Base-by-base conservation (phyloP, 2,329 filamentous ascomycete species). In the Exophiala mesophila region DNA sequence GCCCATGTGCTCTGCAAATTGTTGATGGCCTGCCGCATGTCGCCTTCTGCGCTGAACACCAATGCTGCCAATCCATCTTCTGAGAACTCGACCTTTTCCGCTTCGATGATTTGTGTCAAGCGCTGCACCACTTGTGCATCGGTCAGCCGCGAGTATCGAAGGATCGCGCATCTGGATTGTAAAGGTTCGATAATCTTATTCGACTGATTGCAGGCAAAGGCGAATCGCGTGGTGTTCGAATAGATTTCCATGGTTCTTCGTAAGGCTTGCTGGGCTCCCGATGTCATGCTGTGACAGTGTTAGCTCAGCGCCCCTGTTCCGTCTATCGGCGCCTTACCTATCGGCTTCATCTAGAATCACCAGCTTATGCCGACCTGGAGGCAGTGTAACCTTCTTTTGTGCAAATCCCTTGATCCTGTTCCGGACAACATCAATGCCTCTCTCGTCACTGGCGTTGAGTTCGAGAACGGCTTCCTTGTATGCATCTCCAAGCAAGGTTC, bases 131-230 rank as follows among this genome's bases (percentile, higher is more conserved):
- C 81, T 63, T 98, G 90, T 9, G 79, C 83, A 61, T 98, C 92
- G 2, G 90, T 96, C 53, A 98, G 74, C 43, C 90, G 83, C 21
- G 89, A 83, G 66, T 96, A 98, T 46, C 92, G 83, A 41, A 98
- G 77, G 61, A 98, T 97, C 15, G 92, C 92, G 63, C 92, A 98
- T 57, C 92, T 81, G 13, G 89, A 96, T 65, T 98, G 92, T 38
- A 98, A 74, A n/a, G 92, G 92, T 66, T 98, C 92, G 64, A 98
- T 98, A 62, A 98, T 97, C 69, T 97, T 98, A 72, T 97, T 98
- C 50, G 85, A 92, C 70, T 95, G 88, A 65, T 98, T 98, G 73
- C 92, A 98, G 2, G 92, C 92, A 59, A 98, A 98, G 0, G 92
- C 92, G 60, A 98, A 98, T 45, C 92, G 79, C 2, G 92, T 98